Conservation (phyloP, 345 rosid genomes). For the thale cress (Arabidopsis thaliana) region TAIR10.1 NC_003075.7:9019501-9020000, state of each 20-base stretch:
- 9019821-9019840: slow-evolving; percentile 22
- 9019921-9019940: slow-evolving; percentile 44
- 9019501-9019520: slow-evolving; percentile 90
- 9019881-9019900: slow-evolving; percentile 15
- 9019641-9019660: slow-evolving; percentile 95
- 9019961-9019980: slow-evolving; percentile 81
- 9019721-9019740: slow-evolving; percentile 87
- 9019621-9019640: slow-evolving; percentile 79
- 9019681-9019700: slow-evolving; percentile 71
- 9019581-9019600: slow-evolving; percentile 73
- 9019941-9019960: slow-evolving; percentile 51
- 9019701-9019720: slow-evolving; percentile 92
- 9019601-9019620: slow-evolving; percentile 78
- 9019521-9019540: slow-evolving; percentile 80
- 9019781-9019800: not conserved
- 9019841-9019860: slow-evolving; percentile 8
- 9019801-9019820: slow-evolving; percentile 17
- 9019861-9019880: slow-evolving; percentile 12
- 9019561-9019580: slow-evolving; percentile 71
- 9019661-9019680: slow-evolving; percentile 97
- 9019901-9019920: slow-evolving; percentile 23
- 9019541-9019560: slow-evolving; percentile 74
- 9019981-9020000: slow-evolving; percentile 86
- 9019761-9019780: slow-evolving; percentile 44
- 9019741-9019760: slow-evolving; percentile 61